A percentile compares a stretch with the other conserved stretches of the same genome.
Evolutionary conservation across 2,329 filamentous ascomycete species (phyloP).

Genomic region (Pseudogymnoascus pannorum): DNA sequence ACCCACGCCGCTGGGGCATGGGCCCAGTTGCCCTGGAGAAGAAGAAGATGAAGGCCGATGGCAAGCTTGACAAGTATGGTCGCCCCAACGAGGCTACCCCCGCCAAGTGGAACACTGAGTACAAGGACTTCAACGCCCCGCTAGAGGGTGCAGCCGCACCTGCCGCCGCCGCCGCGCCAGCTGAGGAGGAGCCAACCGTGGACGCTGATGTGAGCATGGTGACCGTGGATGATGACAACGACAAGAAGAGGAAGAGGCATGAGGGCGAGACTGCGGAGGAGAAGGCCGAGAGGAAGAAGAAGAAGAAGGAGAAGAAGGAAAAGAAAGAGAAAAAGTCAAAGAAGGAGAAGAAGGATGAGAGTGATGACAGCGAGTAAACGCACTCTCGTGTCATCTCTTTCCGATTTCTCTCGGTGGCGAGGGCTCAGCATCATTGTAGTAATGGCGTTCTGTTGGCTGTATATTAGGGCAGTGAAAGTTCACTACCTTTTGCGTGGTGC

Average conservation of each 20-base stretch:
- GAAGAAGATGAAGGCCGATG: slow-evolving; percentile 98
- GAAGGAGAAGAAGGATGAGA: slow-evolving; percentile 30
- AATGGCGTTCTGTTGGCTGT: slow-evolving; percentile 6
- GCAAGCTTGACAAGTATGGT: slow-evolving; percentile 97
- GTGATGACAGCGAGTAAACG: slow-evolving; percentile 41
- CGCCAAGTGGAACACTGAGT: slow-evolving; percentile 83
- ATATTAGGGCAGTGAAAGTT: slow-evolving; percentile 9
- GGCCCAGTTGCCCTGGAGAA: slow-evolving; percentile 91
- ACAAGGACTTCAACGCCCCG: slow-evolving; percentile 77
- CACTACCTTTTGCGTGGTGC: slow-evolving; percentile 8
- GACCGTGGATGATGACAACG: slow-evolving; percentile 48
- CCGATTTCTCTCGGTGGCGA: slow-evolving; percentile 4
- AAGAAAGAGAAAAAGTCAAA: slow-evolving; percentile 40
- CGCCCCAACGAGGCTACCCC: slow-evolving; percentile 88
- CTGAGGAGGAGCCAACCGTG: slow-evolving; percentile 27
- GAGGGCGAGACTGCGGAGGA: slow-evolving; percentile 67
- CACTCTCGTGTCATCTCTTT: slow-evolving; percentile 1
- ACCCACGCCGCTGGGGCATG: slow-evolving; percentile 93
- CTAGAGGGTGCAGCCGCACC: slow-evolving; percentile 33
- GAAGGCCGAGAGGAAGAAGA: slow-evolving; percentile 45
- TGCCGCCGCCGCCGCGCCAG: slow-evolving; percentile 31
- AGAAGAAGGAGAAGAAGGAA: slow-evolving; percentile 45
- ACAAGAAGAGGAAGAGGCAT: slow-evolving; percentile 74
- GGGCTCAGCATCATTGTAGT: slow-evolving; percentile 9
- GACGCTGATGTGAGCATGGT: slow-evolving; percentile 41